Base-by-base conservation (phyloP, 768 basidiomycete genomes). In the Suillus luteus region DNA sequence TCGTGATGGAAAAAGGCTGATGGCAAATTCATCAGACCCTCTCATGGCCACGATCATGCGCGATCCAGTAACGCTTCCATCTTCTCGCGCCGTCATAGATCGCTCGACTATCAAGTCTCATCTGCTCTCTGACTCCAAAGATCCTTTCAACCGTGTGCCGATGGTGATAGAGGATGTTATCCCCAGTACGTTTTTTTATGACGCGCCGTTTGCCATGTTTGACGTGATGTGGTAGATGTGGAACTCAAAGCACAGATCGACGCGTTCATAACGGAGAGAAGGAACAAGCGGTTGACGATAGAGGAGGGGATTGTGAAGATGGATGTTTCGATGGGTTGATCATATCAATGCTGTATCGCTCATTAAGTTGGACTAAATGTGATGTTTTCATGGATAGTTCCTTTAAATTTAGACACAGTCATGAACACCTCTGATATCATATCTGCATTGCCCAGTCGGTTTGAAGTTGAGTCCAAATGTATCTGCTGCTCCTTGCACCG, bases 71-170 rank as follows among this genome's bases (percentile, higher is more conserved):
- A 85, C 86, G 37, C 75, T 99, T 38, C 97, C 97, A 0, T 88
- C 91, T 0, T 98, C 96, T 2, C 82, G 80, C 60, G 79, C 85
- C 0, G 83, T 92, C 40, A 74, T 99, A 49, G 97, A 99, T 75
- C 86, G 92, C 27, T 82, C 91, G 2, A 98, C 96, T 2, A 99
- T 99, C 80, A 96, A 96, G 70, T 91, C 95, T 1, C 95, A 97
- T 74, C 79, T 98, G 41, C 80, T 99, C 22, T 96, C 95, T 0
- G 96, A 97, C 70, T 77, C 88, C 19, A 92, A 87, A 60, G 97
- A 99, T 76, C 97, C 97, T 1, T 99, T 99, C 85, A 99, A 98
- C 76, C 89, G 97, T 35, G 79, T 82, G 40, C 93, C 96, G 2
- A 80, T 97, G 33, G 75, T 80, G 11, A 86, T 95, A 66, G 91